A percentile compares a stretch with the other conserved stretches of the same genome.
phyloP scores from a whole-genome alignment of 73 alveolate species.

The Tetrahymena borealis region DNA sequence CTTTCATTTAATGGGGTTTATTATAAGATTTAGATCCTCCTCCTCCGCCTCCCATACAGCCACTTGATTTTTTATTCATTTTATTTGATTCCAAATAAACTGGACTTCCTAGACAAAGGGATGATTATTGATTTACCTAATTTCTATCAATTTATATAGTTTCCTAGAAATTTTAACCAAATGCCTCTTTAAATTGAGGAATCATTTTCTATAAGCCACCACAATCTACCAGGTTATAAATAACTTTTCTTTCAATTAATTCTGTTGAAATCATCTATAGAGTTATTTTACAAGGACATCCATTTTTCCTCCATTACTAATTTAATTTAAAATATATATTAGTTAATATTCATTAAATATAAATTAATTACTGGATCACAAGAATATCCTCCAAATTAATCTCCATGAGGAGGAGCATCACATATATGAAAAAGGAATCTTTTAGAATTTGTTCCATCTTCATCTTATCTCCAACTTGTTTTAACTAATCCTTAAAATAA shows the following conservation, averaged over 20 bases:
- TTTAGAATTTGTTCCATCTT: constrained; percentile 15
- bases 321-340: not conserved
- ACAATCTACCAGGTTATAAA: not conserved
- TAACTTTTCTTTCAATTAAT: not conserved
- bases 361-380: not conserved
- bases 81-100: too few relatives aligned
- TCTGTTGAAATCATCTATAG: not conserved
- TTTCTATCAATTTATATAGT: not conserved
- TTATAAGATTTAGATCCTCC: too few relatives aligned
- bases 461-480: constrained; percentile 68
- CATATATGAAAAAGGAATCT: constrained; percentile 69
- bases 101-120: too few relatives aligned
- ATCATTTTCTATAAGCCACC: not conserved
- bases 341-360: not conserved
- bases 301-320: not conserved
- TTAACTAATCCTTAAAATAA: constrained; percentile 52
- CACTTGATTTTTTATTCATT: too few relatives aligned
- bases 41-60: too few relatives aligned
- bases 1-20: too few relatives aligned
- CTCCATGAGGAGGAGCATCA: constrained; percentile 82
- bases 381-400: not conserved
- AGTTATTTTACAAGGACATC: not conserved
- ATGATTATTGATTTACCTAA: too few relatives aligned
- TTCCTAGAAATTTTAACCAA: not conserved
- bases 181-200: not conserved